These are phyloP conservation scores for Candida peoriensis DNA, from an alignment of 805 yeast species.

Conservation along the genomic window DNA sequence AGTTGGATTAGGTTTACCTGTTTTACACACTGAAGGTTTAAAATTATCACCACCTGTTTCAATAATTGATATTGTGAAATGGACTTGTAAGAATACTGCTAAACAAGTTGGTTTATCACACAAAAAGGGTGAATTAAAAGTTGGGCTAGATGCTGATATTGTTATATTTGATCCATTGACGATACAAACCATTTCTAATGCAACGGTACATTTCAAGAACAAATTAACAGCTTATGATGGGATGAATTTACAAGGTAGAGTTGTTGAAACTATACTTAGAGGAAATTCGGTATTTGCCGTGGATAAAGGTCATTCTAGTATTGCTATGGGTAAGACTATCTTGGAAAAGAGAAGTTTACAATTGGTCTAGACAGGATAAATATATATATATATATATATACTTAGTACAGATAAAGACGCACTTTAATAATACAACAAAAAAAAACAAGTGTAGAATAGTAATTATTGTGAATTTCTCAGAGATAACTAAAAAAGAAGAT, in stretches of 20 bases:
- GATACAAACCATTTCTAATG: slow-evolving; percentile 45
- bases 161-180: slow-evolving; percentile 69
- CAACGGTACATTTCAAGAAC: slow-evolving; percentile 68
- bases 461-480: too few relatives aligned
- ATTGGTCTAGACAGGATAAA: too few relatives aligned
- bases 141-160: slow-evolving; percentile 87
- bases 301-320: slow-evolving; percentile 44
- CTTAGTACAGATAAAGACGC: too few relatives aligned
- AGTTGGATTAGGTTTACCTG: slow-evolving; percentile 85
- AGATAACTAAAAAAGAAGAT: too few relatives aligned
- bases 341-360: slow-evolving; percentile 47
- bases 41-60: slow-evolving; percentile 46
- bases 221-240: slow-evolving; percentile 88
- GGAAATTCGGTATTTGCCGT: slow-evolving; percentile 66
- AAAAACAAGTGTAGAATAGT: too few relatives aligned
- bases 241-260: slow-evolving; percentile 60
- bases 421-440: too few relatives aligned
- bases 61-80: slow-evolving; percentile 58
- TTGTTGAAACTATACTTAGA: slow-evolving; percentile 73
- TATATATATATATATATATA: too few relatives aligned
- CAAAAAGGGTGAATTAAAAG: slow-evolving; percentile 63
- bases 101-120: slow-evolving; percentile 74
- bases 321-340: slow-evolving; percentile 55
- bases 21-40: slow-evolving; percentile 70
- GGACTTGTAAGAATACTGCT: slow-evolving; percentile 86